phyloP scores from a whole-genome alignment of 768 basidiomycete genomes.

The Mycena amicta region DNA sequence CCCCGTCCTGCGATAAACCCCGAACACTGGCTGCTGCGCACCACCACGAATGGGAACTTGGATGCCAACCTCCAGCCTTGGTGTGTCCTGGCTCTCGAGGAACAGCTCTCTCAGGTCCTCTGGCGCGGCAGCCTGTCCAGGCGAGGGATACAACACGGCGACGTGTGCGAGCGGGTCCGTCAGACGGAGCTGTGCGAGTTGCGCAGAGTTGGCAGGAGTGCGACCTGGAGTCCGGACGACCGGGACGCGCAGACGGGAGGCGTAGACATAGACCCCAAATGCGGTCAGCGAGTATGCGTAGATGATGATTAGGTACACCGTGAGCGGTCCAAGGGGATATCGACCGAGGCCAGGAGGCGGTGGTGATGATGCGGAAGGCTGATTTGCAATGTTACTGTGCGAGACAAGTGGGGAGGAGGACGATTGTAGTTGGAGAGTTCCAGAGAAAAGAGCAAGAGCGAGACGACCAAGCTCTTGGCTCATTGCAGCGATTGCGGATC shows the following conservation, averaged over 20 bases:
- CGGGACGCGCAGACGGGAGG: conserved; percentile 11
- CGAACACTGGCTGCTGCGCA: background rate
- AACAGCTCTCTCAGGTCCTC: conserved; percentile 20
- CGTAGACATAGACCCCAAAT: conserved; percentile 11
- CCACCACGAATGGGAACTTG: background rate
- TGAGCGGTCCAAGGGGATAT: conserved; percentile 18
- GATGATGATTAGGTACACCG: conserved; percentile 16
- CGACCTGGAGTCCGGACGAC: conserved; percentile 8
- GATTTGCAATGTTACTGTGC: background rate
- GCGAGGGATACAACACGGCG: conserved; percentile 14
- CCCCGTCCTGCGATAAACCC: background rate
- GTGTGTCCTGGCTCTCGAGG: conserved; percentile 11
- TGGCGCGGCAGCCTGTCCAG: background rate
- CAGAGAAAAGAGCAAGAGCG: conserved; percentile 15
- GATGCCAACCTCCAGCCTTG: conserved; percentile 12
- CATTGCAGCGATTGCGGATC: conserved; percentile 9
- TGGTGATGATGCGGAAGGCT: background rate
- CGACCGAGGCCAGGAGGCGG: conserved; percentile 4
- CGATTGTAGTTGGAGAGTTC: conserved; percentile 14
- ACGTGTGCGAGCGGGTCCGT: conserved; percentile 19
- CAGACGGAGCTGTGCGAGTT: conserved; percentile 20
- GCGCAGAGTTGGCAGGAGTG: conserved; percentile 7
- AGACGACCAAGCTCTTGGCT: conserved; percentile 11
- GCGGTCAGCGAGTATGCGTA: conserved; percentile 19
- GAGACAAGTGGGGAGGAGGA: background rate